A percentile compares a stretch with the other conserved stretches of the same genome.
Evolutionary conservation across 805 yeast species (phyloP).

Genomic region (Candida boleticola): DNA sequence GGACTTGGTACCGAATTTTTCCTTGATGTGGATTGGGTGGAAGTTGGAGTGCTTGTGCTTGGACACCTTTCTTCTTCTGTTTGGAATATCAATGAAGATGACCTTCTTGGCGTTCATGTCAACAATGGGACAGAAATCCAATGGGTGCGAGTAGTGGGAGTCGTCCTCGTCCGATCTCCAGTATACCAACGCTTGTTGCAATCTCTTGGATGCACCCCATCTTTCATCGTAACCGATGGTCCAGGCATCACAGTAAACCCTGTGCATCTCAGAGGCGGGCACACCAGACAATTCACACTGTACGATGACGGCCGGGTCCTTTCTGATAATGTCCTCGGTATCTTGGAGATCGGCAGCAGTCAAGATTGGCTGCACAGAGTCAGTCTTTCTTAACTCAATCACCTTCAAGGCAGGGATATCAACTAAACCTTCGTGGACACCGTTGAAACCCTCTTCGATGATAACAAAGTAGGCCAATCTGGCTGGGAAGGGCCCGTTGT

Average conservation of each 20-base stretch:
- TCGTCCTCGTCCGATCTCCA: constrained; percentile 76
- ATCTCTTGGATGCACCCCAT: constrained; percentile 73
- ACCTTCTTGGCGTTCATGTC: constrained; percentile 71
- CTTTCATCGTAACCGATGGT: constrained; percentile 71
- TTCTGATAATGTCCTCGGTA: constrained; percentile 65
- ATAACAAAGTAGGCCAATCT: constrained; percentile 67
- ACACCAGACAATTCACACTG: constrained; percentile 72
- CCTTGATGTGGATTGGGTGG: constrained; percentile 62
- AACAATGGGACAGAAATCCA: constrained; percentile 80
- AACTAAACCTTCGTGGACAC: constrained; percentile 70
- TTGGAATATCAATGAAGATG: constrained; percentile 72
- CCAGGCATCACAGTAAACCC: constrained; percentile 66
- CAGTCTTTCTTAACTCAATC: constrained; percentile 45
- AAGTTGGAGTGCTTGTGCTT: constrained; percentile 67
- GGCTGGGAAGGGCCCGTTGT: constrained; percentile 60
- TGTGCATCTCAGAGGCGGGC: constrained; percentile 58
- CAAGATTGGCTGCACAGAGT: constrained; percentile 72
- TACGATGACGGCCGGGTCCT: constrained; percentile 68
- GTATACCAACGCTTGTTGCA: constrained; percentile 80
- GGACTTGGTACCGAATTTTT: constrained; percentile 51
- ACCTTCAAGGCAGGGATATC: constrained; percentile 51
- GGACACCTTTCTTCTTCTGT: constrained; percentile 68
- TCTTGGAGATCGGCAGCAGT: constrained; percentile 64
- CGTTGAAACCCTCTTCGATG: constrained; percentile 55
- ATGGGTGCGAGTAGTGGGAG: constrained; percentile 71